Base-by-base conservation (phyloP, 148 eudicot genomes). In the Heliosperma pusillum region DNA sequence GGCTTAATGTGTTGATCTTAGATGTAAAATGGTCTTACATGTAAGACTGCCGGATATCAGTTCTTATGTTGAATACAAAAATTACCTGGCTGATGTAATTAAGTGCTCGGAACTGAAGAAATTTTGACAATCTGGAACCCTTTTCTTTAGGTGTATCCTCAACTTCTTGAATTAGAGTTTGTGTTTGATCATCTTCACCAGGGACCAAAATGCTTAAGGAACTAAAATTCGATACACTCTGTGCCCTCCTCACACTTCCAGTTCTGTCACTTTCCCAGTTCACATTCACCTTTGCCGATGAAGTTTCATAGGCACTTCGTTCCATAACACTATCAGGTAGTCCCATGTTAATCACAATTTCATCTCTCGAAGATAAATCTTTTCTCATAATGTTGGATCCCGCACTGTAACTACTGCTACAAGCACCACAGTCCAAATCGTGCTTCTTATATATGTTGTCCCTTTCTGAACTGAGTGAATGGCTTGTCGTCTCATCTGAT, bases 61-160 rank as follows among this genome's bases (percentile, higher is more conserved):
- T 36, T 36, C 42, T 36, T 63, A 24, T 26, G n/a, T 44, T 36
- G 65, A 72, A 30, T 10, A 15, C 1, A 29, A 72, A 77, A 78
- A 86, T 84, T 25, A 91, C 97, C 89, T 87, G 87, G 73, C 80
- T 88, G 66, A 89, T 84, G 84, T 79, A 79, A 71, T 74, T 82
- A 6, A 76, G 71, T 64, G 77, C 87, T 72, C 78, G 82, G 76
- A 82, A 50, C 16, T 76, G 86, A 62, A 83, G 71, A 69, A 16
- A 74, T 71, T 69, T 83, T 26, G 78, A 81, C 21, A 75, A 45
- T 74, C 80, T 91, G 15, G 76, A 77, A 44, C 89, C 93, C 69
- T 88, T 91, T 16, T 76, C 93, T 81, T 89, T 91, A 3, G 95
- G 88, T 27, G 91, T 87, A 55, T 76, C 88, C 74, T 88, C 91